Base-by-base conservation (phyloP, 176 grass and related monocot species). In the Bromus sterilis region DNA sequence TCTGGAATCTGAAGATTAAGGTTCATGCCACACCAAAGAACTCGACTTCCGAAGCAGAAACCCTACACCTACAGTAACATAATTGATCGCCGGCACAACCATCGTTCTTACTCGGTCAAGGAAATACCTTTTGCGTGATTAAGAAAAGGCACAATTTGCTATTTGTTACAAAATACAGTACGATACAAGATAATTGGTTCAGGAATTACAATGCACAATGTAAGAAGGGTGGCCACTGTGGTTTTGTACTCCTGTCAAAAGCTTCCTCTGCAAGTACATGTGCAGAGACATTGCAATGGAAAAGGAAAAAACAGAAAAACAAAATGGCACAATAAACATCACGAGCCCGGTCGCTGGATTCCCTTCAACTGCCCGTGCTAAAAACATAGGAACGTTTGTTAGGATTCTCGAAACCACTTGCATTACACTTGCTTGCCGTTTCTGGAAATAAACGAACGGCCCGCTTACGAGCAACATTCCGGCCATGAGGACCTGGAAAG, bases 381-480 rank as follows among this genome's bases (percentile, higher is more conserved):
- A 98, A 74, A 94, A 98, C 81, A 86, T 94, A 72, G 90, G 80
- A 66, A 86, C 48, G 63, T 84, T 98, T 34, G 86, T 92, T 48
- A 90, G 89, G 42, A 94, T 91, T 76, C 87, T 90, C 77, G 80
- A 60, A 85, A 80, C 83, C n/a, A 87, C 95, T 60, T 93, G 92
- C 83, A 92, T 91, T 21, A 78, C 0, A 59, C 39, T 48, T 24
- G 80, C 68, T 25, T 71, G 85, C 9, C 75, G 87, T 85, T 93
- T 91, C 59, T 90, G 77, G 33, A 87, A 82, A 68, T 98, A 93
- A 41, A 98, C 88, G 21, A 98, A 80, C 30, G 95, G 83, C 15
- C 95, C 92, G 26, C 90, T 98, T 74, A 94, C 75, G 53, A 98
- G 43, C 80, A 98, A 67, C 86, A 98, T 91, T 14, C 90, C 90